A percentile compares a stretch with the other conserved stretches of the same genome.
phyloP scores from a whole-genome alignment of 768 basidiomycete species.

The Tylopilus sp. region DNA sequence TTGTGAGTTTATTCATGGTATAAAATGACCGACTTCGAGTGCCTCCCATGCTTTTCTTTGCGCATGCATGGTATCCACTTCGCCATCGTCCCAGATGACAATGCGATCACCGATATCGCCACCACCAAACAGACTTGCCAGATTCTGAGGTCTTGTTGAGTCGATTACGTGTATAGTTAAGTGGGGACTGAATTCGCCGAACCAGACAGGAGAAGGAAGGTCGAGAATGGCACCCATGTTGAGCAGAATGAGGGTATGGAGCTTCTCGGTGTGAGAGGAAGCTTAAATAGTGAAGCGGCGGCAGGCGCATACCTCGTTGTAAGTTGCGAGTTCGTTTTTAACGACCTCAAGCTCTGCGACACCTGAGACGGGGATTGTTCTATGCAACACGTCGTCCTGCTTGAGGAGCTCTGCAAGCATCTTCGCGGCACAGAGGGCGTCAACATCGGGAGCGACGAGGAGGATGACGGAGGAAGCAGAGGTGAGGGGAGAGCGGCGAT shows the following conservation, averaged over 20 bases:
- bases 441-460: constrained; percentile 86
- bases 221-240: constrained; percentile 92
- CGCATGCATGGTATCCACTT: constrained; percentile 62
- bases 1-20: neutral
- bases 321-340: constrained; percentile 60
- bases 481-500: constrained; percentile 68
- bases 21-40: constrained; percentile 57
- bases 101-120: constrained; percentile 68
- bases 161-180: constrained; percentile 92
- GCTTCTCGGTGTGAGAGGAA: constrained; percentile 36
- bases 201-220: constrained; percentile 69
- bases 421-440: constrained; percentile 85
- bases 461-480: constrained; percentile 83
- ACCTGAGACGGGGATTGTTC: constrained; percentile 86
- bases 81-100: constrained; percentile 92
- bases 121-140: constrained; percentile 78
- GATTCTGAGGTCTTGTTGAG: constrained; percentile 85
- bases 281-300: neutral
- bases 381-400: constrained; percentile 91
- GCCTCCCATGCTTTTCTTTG: constrained; percentile 84
- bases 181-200: constrained; percentile 62
- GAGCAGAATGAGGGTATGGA: constrained; percentile 86
- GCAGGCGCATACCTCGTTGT: constrained; percentile 56
- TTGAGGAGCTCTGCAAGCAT: constrained; percentile 89
- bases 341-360: constrained; percentile 69